phyloP scores from a whole-genome alignment of 345 rosid genomes.

The Euphorbia peplus region DNA sequence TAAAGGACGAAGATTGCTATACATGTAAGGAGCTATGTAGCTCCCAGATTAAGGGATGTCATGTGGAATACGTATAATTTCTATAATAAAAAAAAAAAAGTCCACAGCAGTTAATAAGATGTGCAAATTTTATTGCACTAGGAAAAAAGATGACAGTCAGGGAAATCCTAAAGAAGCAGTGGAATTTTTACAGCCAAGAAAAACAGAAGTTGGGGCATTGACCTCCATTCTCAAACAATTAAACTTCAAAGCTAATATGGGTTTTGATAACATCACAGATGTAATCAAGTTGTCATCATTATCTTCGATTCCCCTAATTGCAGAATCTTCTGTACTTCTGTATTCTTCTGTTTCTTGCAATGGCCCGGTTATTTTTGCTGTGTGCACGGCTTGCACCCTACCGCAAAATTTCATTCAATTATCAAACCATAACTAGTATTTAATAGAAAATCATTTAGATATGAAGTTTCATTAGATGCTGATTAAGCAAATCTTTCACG shows the following conservation, averaged over 20 bases:
- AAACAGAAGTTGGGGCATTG: conserved; percentile 59
- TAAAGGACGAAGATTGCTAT: no score
- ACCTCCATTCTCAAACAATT: conserved; percentile 73
- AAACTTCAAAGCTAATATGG: conserved; percentile 74
- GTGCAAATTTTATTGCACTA: neutral
- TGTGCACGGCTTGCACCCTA: conserved; percentile 59
- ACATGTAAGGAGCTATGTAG: no score
- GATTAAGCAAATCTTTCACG: neutral
- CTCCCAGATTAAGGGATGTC: no score
- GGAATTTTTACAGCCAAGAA: conserved; percentile 7
- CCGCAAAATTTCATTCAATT: conserved; percentile 4
- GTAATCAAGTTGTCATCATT: conserved; percentile 38
- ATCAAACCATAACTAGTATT: neutral
- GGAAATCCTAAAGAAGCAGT: conserved; percentile 11
- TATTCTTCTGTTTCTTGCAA: conserved; percentile 20
- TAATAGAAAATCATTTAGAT: neutral
- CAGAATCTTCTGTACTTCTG: conserved; percentile 13
- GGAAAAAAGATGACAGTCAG: neutral
- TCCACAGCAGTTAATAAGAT: neutral
- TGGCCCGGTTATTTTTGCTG: conserved; percentile 47
- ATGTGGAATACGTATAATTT: no score
- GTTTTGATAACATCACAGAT: conserved; percentile 70
- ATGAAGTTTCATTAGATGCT: neutral
- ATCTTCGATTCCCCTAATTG: conserved; percentile 21
- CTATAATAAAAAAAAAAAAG: no score